Evolutionary conservation across 202 grass and related monocot genomes (phyloP).

Genomic region (Cymbopogon flexuosus): DNA sequence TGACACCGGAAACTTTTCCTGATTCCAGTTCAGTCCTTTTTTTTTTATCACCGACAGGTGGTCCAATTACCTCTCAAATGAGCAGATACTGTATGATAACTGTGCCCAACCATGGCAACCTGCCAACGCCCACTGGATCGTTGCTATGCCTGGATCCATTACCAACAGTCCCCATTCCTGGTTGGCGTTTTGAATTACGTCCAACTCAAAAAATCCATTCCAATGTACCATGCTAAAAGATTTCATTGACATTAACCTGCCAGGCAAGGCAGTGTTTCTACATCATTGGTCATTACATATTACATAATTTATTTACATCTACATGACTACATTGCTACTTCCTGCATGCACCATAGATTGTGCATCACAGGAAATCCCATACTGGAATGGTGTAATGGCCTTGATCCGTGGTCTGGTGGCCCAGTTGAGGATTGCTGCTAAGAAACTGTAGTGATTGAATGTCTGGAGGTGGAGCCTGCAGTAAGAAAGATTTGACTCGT

Average conservation of each 20-base stretch:
- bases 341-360: not conserved
- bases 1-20: not conserved
- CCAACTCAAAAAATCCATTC: not conserved
- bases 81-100: too few relatives aligned
- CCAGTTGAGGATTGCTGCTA: slow-evolving; percentile 60
- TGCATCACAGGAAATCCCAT: slow-evolving; percentile 80
- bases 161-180: too few relatives aligned
- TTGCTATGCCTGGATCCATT: too few relatives aligned
- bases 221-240: not conserved
- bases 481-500: not conserved
- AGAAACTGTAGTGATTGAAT: slow-evolving; percentile 75
- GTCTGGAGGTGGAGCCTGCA: slow-evolving; percentile 48
- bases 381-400: slow-evolving; percentile 78
- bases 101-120: too few relatives aligned
- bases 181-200: not conserved
- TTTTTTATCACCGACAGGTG: not conserved
- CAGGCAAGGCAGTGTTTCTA: not conserved
- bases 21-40: not conserved
- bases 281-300: slow-evolving; percentile 11
- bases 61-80: not conserved
- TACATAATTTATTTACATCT: slow-evolving; percentile 57
- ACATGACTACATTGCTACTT: not conserved
- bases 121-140: not conserved
- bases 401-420: slow-evolving; percentile 71
- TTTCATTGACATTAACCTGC: slow-evolving; percentile 12